A percentile compares a stretch with the other conserved stretches of the same genome.
These are phyloP conservation scores for Rhynchosporium secalis DNA, from an alignment of 2,329 filamentous ascomycete species.

Conservation along the genomic window DNA sequence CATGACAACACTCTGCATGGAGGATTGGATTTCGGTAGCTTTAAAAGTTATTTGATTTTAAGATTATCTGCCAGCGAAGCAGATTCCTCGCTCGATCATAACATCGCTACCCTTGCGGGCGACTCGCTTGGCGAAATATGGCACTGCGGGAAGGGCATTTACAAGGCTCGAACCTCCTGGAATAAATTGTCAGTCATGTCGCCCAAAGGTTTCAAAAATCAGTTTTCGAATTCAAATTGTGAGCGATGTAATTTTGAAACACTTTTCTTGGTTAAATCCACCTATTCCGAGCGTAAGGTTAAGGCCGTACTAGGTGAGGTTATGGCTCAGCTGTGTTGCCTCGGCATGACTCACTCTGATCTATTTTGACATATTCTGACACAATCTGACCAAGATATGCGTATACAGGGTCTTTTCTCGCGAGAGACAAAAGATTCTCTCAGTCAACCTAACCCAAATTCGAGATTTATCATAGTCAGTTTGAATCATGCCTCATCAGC, in stretches of 20 bases:
- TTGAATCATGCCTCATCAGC: too few species aligned
- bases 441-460: too few species aligned
- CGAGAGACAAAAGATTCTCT: too few species aligned
- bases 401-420: too few species aligned
- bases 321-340: neutral
- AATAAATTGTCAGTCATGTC: neutral
- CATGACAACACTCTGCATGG: neutral
- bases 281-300: too few species aligned
- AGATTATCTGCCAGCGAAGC: constrained; percentile 9
- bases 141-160: neutral
- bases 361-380: neutral
- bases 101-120: neutral
- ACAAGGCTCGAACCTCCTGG: neutral
- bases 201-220: too few species aligned
- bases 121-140: neutral
- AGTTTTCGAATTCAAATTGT: too few species aligned
- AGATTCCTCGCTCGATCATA: neutral
- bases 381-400: too few species aligned
- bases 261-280: too few species aligned
- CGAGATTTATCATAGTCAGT: too few species aligned
- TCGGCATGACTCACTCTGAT: neutral
- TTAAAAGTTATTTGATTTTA: neutral
- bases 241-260: too few species aligned
- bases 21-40: neutral
- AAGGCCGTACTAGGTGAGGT: too few species aligned